Conservation (phyloP, 805 yeast genomes). For the Metschnikowia picachoensis region DNA sequence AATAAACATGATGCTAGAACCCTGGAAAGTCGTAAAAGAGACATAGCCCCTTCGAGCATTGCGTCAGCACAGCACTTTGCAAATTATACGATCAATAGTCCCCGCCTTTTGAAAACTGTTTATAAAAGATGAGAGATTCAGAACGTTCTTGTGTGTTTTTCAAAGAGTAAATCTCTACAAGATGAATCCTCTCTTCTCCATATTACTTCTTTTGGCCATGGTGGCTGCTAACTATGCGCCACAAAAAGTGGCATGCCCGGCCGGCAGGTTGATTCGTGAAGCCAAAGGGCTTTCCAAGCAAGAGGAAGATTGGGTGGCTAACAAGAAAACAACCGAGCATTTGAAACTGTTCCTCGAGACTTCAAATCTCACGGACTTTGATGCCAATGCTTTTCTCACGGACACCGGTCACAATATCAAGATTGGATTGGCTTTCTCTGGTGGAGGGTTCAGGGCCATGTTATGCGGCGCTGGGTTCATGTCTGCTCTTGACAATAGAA, state of each 20-base stretch:
- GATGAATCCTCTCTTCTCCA: not conserved
- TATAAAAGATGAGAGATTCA: no score
- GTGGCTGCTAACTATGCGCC: constrained; percentile 6
- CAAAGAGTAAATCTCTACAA: not conserved
- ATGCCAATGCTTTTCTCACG: constrained; percentile 1
- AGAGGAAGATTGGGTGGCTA: constrained; percentile 8
- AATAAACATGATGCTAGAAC: no score
- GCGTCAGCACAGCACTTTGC: no score
- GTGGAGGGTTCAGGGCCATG: constrained; percentile 14
- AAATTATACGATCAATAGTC: no score
- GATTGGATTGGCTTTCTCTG: constrained; percentile 11
- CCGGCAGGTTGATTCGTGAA: constrained; percentile 6
- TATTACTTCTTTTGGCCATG: not conserved
- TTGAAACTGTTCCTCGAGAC: constrained; percentile 5
- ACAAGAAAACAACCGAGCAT: not conserved
- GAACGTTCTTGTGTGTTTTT: no score
- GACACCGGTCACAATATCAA: not conserved
- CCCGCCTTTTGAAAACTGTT: no score
- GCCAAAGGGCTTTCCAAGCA: constrained; percentile 3
- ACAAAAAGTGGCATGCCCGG: constrained; percentile 3
- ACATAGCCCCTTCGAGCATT: no score
- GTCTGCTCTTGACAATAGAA: constrained; percentile 9
- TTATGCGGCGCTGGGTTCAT: constrained; percentile 9
- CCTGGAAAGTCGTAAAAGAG: no score
- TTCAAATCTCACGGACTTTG: constrained; percentile 7